Conservation (phyloP, 768 basidiomycete species). For the Leccinum variicolor region DNA sequence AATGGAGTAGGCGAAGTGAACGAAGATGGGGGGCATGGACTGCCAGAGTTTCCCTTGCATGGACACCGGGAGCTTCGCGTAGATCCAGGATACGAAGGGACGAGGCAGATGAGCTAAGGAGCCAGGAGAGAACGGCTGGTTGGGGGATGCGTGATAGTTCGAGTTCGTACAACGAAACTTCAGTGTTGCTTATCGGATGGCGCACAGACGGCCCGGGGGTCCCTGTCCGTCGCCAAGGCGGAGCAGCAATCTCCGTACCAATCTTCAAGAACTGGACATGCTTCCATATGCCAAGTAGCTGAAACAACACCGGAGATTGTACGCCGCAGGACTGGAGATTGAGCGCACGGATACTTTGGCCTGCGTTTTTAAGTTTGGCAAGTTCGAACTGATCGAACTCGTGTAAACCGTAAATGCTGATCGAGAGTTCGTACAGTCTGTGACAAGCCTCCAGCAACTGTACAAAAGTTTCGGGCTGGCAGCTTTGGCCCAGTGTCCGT, state of each 20-base stretch:
- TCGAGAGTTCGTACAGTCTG: constrained; percentile 33
- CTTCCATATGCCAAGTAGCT: constrained; percentile 39
- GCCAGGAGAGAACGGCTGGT: constrained; percentile 34
- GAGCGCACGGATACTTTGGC: constrained; percentile 32
- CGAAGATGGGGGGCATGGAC: constrained; percentile 34
- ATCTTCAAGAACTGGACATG: constrained; percentile 37
- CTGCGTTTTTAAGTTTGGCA: constrained; percentile 19
- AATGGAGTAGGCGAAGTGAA: constrained; percentile 41
- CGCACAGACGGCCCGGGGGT: constrained; percentile 9
- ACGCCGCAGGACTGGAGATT: constrained; percentile 33
- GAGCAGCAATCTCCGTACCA: constrained; percentile 35
- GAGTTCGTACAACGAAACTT: constrained; percentile 39
- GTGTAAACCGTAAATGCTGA: constrained; percentile 26
- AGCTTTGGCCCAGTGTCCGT: neutral
- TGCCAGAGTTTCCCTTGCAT: constrained; percentile 25
- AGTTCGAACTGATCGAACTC: constrained; percentile 28
- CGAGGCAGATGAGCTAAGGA: constrained; percentile 33
- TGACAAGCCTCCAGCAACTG: constrained; percentile 26
- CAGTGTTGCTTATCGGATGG: neutral
- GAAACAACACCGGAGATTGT: constrained; percentile 43
- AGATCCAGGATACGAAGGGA: constrained; percentile 41
- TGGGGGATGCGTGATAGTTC: constrained; percentile 33
- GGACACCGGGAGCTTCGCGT: constrained; percentile 32
- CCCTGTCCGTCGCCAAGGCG: constrained; percentile 27
- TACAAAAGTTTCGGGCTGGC: constrained; percentile 10